These are phyloP conservation scores for Gossypium arboreum DNA, from an alignment of 345 rosid species.

Conservation along the genomic window DNA sequence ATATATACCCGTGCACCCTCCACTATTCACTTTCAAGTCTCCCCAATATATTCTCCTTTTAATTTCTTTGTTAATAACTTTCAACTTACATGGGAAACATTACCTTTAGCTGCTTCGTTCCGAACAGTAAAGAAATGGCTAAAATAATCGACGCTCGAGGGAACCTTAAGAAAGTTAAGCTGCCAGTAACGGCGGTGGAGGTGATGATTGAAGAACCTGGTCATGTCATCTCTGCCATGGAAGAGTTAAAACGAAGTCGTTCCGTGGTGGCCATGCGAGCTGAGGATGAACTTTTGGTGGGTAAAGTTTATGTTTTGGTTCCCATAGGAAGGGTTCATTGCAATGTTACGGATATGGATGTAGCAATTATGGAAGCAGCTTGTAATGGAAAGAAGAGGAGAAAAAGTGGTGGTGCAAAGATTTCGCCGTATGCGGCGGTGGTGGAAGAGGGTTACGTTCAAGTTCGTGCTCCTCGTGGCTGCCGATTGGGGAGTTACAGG, in stretches of 20 bases:
- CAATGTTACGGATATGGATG: slow-evolving; percentile 28
- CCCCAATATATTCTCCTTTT: no score
- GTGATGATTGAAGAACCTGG: slow-evolving; percentile 52
- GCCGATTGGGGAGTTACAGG: slow-evolving; percentile 12
- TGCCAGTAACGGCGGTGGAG: slow-evolving; percentile 41
- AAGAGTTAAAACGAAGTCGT: slow-evolving; percentile 22
- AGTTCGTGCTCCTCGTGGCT: background rate
- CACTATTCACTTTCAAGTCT: background rate
- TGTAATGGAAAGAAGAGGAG: slow-evolving; percentile 10
- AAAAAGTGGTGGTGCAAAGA: slow-evolving; percentile 25
- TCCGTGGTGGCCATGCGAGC: slow-evolving; percentile 31
- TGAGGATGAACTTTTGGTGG: slow-evolving; percentile 36
- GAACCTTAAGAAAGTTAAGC: slow-evolving; percentile 19
- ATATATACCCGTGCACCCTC: background rate
- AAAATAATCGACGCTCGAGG: slow-evolving; percentile 31
- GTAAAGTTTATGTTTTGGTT: slow-evolving; percentile 31
- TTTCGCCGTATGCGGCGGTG: slow-evolving; percentile 24
- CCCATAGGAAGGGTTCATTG: slow-evolving; percentile 21
- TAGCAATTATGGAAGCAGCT: slow-evolving; percentile 18
- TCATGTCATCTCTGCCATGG: slow-evolving; percentile 22
- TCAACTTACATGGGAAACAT: slow-evolving; percentile 31
- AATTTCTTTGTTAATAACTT: background rate
- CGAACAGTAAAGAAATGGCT: slow-evolving; percentile 14
- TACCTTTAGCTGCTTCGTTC: slow-evolving; percentile 17
- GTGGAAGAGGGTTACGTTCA: background rate